These are phyloP conservation scores for Sporothrix curviconia DNA, from an alignment of 2,329 filamentous ascomycete genomes.

Conservation along the genomic window DNA sequence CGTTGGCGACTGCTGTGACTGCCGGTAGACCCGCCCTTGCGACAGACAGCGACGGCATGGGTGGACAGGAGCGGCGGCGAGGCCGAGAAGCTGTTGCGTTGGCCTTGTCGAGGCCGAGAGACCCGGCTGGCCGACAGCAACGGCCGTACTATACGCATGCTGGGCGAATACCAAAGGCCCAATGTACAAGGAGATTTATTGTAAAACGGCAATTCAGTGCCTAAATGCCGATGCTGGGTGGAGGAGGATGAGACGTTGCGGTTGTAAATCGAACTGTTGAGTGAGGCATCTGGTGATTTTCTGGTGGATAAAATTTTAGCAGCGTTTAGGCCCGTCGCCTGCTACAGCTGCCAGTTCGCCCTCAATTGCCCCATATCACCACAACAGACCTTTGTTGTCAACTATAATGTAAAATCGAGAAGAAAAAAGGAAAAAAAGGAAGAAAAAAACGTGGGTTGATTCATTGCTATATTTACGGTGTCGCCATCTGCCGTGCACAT, in stretches of 20 bases:
- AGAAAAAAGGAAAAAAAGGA: no score
- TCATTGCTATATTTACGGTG: no score
- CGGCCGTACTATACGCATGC: slow-evolving; percentile 1
- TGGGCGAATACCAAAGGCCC: not conserved
- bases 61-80: not conserved
- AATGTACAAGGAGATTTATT: not conserved
- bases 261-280: not conserved
- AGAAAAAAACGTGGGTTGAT: no score
- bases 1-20: not conserved
- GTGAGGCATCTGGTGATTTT: slow-evolving; percentile 5
- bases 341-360: no score
- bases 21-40: slow-evolving; percentile 6
- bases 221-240: not conserved
- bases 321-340: not conserved
- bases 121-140: not conserved
- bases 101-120: not conserved
- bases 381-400: no score
- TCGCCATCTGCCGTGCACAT: no score
- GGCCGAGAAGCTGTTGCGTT: not conserved
- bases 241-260: not conserved
- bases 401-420: no score
- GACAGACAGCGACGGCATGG: slow-evolving; percentile 14
- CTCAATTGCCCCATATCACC: no score
- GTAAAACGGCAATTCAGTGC: not conserved
- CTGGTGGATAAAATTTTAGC: slow-evolving; percentile 5